Conservation (phyloP, 2,329 filamentous ascomycete genomes). For the Arthroderma uncinatum region DNA sequence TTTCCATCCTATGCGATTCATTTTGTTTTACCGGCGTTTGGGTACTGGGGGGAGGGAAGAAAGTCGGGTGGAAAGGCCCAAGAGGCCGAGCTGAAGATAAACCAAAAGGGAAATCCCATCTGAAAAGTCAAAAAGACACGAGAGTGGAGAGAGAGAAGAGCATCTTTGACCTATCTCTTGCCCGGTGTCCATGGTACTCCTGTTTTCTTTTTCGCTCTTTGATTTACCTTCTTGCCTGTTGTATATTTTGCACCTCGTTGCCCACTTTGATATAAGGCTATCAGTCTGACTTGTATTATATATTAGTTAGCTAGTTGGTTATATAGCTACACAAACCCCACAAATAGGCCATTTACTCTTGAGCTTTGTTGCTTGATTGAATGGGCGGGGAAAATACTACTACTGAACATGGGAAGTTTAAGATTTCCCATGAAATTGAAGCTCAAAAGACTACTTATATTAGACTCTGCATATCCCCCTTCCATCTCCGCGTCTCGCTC, state of each 20-base stretch:
- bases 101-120: constrained; percentile 1
- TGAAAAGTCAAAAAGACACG: constrained; percentile 3
- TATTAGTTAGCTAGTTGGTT: constrained; percentile 2
- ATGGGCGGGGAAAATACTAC: not conserved
- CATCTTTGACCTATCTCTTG: not conserved
- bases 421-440: not conserved
- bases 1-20: not conserved
- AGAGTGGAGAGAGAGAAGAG: not conserved
- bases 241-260: not conserved
- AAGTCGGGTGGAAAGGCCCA: not conserved
- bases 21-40: not conserved
- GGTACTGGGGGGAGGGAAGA: not conserved
- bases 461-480: not conserved
- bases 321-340: constrained; percentile 4
- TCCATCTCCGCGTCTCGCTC: not conserved
- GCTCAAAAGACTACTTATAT: not conserved
- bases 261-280: not conserved
- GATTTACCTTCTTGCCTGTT: not conserved
- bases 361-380: constrained; percentile 1
- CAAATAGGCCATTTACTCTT: not conserved
- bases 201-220: not conserved
- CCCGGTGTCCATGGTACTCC: not conserved
- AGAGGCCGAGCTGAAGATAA: constrained; percentile 3
- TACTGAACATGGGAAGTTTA: not conserved
- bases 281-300: not conserved